Base-by-base conservation (phyloP, 768 basidiomycete species). In the Clitopilus hobsonii region DNA sequence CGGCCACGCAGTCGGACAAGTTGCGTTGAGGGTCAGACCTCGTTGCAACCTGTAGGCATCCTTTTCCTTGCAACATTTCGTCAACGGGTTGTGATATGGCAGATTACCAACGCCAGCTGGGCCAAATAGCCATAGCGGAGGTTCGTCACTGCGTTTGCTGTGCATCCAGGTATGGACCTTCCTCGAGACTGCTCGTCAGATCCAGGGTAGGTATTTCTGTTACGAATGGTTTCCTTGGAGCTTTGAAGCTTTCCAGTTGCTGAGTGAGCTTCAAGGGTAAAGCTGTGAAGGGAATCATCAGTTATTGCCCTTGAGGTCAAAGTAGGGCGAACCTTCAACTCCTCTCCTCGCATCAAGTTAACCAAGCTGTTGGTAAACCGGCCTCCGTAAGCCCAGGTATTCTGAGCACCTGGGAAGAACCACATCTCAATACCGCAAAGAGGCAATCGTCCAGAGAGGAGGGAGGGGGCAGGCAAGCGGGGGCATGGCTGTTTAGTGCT, bases 161-260 rank as follows among this genome's bases (percentile, higher is more conserved):
- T 28, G 30, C 25, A 38, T 38, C 51, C 51, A 52, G 10, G 6
- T 13, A 30, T 25, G 22, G 5, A 52, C 38, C 4, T 32, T 10
- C 30, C 26, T 14, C n/a, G n/a, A n/a, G 23, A 52, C 23, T 16
- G 30, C 18, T 5, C 6, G 25, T 2, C 51, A 22, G 14, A 32
- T 52, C 6, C 51, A 23, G 20, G 51, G 32, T 18, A 36, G 30
- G 38, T 32, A 52, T 38, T 29, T 52, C 59, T 54, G 59, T 1
- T 54, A 54, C 22, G 60, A 57, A n/a, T 54, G 54, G 2, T 56
- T 56, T 28, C 59, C 61, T n/a, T 49, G 50, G 63, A 60, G 51
- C 61, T 49, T 24, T 60, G 57, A 10, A 55, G 32, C 6, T 57
- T 60, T 11, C 59, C 60, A 23, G 49, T 10, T 11, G 57, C 32